These are phyloP conservation scores for Eudorina sp. DNA, from an alignment of 139 green algal species.

Conservation along the genomic window DNA sequence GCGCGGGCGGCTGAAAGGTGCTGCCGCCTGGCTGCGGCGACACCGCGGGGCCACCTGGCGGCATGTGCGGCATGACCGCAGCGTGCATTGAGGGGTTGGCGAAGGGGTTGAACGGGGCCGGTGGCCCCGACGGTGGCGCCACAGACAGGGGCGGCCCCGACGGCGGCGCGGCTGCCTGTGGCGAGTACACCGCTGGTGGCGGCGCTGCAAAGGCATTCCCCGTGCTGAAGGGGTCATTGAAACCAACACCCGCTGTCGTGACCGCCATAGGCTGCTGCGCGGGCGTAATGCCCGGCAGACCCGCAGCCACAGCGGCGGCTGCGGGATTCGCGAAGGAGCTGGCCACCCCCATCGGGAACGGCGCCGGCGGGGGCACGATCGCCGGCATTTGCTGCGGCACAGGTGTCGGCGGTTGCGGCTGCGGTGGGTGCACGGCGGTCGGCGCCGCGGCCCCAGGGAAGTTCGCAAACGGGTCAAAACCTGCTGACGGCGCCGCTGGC, in stretches of 20 bases:
- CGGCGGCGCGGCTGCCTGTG: not conserved
- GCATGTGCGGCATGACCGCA: constrained; percentile 14
- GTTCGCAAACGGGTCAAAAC: constrained; percentile 27
- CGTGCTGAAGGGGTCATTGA: not conserved
- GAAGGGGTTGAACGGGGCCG: constrained; percentile 37
- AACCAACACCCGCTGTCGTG: not conserved
- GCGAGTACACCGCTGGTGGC: not conserved
- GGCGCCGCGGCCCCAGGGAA: not conserved
- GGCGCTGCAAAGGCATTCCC: constrained; percentile 1
- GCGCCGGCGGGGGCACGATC: too few species aligned
- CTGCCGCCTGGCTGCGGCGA: not conserved
- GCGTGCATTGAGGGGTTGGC: constrained; percentile 15
- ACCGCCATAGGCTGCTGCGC: not conserved
- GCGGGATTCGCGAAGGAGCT: not conserved
- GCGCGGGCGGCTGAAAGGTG: not conserved
- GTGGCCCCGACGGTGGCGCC: not conserved
- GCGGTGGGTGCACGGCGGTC: not conserved
- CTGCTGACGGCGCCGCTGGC: not conserved
- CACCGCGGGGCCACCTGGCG: not conserved
- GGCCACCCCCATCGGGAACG: not conserved
- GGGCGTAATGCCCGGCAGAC: not conserved
- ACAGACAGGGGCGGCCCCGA: not conserved
- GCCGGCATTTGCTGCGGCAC: too few species aligned
- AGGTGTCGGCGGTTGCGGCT: not conserved
- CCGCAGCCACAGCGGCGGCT: not conserved